Base-by-base conservation (phyloP, 768 basidiomycete species). In the Rhodotorula diobovata region DNA sequence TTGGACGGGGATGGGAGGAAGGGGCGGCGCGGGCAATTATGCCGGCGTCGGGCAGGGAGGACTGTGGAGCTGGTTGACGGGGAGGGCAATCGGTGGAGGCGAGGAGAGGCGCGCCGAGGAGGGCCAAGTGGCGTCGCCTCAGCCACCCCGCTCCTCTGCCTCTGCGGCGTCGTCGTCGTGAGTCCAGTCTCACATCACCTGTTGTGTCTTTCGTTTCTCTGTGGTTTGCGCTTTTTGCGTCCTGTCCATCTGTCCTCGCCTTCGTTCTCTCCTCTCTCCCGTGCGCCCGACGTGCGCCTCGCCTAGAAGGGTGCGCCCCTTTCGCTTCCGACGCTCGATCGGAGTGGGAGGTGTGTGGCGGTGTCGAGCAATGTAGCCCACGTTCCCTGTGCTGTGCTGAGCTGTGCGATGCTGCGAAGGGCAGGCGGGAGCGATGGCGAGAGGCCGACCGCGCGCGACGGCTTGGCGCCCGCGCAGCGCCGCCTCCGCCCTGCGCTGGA, bases 21-120 rank as follows among this genome's bases (percentile, higher is more conserved):
- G 41, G 51, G 53, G 62, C 30, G 62, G 62, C 4, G 39, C n/a
- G 51, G 62, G 39, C 18, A 35, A 48, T 8, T 18, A 32, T 20
- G 18, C 32, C 20, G 39, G 30, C 34, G 62, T 20, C 11, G 54
- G 53, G 3, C 30, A 12, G 21, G 54, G 63, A 23, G 63, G 63
- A 12, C 20, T 66, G 18, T 66, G 56, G 65, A 48, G 48, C 15
- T 66, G 65, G 65, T 41, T 66, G 48, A 63, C 35, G 18, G 63
- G 68, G 6, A n/a, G 60, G 21, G 7, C 35, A 16, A 41, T 30
- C 18, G 64, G 46, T 3, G 39, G 30, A 18, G 32, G 21, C 59
- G 21, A 0, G 4, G 30, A 25, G 50, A 46, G 46, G 43, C 53
- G 39, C 46, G 63, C 41, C 23, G 39, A 57, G 64, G 43, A 41